These are phyloP conservation scores for Aspergillus japonicus DNA, from an alignment of 2,329 filamentous ascomycete genomes.

Conservation along the genomic window DNA sequence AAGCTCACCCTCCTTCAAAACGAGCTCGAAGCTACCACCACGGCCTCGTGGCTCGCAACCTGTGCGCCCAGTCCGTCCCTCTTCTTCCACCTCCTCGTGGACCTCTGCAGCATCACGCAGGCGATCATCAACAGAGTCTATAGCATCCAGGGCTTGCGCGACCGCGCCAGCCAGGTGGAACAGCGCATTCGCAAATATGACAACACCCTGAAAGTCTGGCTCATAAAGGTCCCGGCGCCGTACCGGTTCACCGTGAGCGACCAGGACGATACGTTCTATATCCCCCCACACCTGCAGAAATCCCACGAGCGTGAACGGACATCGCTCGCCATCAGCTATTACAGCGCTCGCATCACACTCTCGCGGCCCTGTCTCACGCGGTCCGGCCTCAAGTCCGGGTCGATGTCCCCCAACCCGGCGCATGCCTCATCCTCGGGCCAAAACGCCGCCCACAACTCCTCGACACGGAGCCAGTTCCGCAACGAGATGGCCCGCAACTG, in stretches of 20 bases:
- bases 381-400: slow-evolving; percentile 18
- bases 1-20: slow-evolving; percentile 31
- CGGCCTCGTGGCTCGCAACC: slow-evolving; percentile 21
- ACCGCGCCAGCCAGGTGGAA: slow-evolving; percentile 32
- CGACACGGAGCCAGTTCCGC: slow-evolving; percentile 12
- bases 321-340: slow-evolving; percentile 42
- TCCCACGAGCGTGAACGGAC: slow-evolving; percentile 31
- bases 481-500: slow-evolving; percentile 34
- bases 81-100: slow-evolving; percentile 40
- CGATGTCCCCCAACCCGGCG: not conserved
- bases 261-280: slow-evolving; percentile 20
- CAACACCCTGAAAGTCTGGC: slow-evolving; percentile 36
- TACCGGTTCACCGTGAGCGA: slow-evolving; percentile 35
- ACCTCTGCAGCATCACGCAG: slow-evolving; percentile 39
- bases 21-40: slow-evolving; percentile 10
- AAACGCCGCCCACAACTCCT: not conserved
- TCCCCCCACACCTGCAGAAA: slow-evolving; percentile 13
- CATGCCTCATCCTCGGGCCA: not conserved
- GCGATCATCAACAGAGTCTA: slow-evolving; percentile 39
- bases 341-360: slow-evolving; percentile 41
- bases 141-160: slow-evolving; percentile 37
- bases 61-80: slow-evolving; percentile 34
- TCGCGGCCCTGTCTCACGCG: slow-evolving; percentile 44
- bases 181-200: slow-evolving; percentile 33
- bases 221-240: slow-evolving; percentile 29